These are phyloP conservation scores for Mycena amicta DNA, from an alignment of 768 basidiomycete species.

Conservation along the genomic window DNA sequence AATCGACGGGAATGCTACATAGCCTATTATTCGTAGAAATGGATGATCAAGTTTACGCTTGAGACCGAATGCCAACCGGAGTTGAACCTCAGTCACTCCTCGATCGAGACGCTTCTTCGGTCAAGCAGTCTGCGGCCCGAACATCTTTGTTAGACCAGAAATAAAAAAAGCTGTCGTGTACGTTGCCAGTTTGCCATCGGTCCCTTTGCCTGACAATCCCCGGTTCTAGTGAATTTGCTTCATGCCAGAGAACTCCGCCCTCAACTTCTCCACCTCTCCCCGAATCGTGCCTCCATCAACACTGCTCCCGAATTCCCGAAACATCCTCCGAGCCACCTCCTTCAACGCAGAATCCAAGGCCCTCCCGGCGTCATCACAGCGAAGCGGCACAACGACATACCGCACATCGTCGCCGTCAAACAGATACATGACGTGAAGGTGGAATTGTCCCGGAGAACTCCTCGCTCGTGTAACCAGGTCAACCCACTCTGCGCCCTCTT, in stretches of 20 bases:
- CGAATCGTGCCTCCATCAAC: too few relatives aligned
- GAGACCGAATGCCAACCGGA: too few relatives aligned
- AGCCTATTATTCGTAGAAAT: too few relatives aligned
- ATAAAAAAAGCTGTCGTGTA: too few relatives aligned
- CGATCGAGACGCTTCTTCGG: too few relatives aligned
- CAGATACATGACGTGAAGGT: neutral
- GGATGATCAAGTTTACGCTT: too few relatives aligned
- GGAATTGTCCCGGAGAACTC: neutral
- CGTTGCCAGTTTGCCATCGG: too few relatives aligned
- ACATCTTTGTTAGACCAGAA: too few relatives aligned
- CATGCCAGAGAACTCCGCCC: neutral
- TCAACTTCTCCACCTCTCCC: neutral
- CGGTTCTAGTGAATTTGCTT: neutral
- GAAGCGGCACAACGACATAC: neutral
- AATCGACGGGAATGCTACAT: too few relatives aligned
- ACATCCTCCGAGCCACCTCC: neutral
- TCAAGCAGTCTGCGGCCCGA: too few relatives aligned
- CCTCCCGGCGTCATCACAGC: neutral
- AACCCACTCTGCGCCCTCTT: neutral
- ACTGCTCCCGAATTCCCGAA: neutral
- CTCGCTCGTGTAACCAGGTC: neutral
- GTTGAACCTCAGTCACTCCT: too few relatives aligned
- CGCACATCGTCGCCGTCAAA: neutral
- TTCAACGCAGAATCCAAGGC: neutral
- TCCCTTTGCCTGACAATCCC: too few relatives aligned